Conservation (phyloP, 2,329 filamentous ascomycete genomes). For the Magnaporthales sp. region DNA sequence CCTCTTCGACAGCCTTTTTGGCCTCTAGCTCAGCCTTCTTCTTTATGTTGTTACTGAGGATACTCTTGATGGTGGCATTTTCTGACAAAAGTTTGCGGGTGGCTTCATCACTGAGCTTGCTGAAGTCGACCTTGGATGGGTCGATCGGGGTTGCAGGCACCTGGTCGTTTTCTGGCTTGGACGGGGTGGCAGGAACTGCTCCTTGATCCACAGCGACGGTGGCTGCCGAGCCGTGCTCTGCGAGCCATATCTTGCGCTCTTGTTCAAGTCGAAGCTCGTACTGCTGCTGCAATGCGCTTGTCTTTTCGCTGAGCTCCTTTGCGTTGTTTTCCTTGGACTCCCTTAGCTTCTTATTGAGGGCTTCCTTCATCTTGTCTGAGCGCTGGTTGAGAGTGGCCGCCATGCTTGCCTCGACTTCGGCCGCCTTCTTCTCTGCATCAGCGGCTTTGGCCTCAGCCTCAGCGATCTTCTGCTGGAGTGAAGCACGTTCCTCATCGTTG, state of each 20-base stretch:
- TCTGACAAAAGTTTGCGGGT: conserved; percentile 47
- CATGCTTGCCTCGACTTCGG: conserved; percentile 55
- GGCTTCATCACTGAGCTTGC: conserved; percentile 43
- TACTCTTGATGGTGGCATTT: conserved; percentile 48
- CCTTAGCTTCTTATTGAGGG: conserved; percentile 60
- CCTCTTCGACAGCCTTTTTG: conserved; percentile 48
- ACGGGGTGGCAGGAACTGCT: conserved; percentile 16
- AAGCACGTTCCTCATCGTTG: conserved; percentile 50
- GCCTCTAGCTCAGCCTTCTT: conserved; percentile 61
- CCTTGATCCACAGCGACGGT: conserved; percentile 15
- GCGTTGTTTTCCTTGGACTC: conserved; percentile 50
- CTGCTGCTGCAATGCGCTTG: conserved; percentile 40
- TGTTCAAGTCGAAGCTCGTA: conserved; percentile 47
- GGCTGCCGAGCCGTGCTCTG: conserved; percentile 31
- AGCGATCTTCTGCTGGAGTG: conserved; percentile 53
- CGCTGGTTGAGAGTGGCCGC: conserved; percentile 53
- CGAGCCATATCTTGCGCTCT: conserved; percentile 53
- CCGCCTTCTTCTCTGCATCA: conserved; percentile 55
- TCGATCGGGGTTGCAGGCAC: not conserved
- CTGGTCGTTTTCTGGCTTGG: conserved; percentile 2
- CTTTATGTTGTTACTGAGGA: conserved; percentile 54
- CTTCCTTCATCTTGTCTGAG: conserved; percentile 60
- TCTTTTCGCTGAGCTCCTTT: conserved; percentile 40
- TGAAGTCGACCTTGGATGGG: conserved; percentile 35
- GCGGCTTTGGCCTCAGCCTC: conserved; percentile 51